These are phyloP conservation scores for Ustilago crameri DNA, from an alignment of 1,284 basidiomycete genomes.

Conservation along the genomic window DNA sequence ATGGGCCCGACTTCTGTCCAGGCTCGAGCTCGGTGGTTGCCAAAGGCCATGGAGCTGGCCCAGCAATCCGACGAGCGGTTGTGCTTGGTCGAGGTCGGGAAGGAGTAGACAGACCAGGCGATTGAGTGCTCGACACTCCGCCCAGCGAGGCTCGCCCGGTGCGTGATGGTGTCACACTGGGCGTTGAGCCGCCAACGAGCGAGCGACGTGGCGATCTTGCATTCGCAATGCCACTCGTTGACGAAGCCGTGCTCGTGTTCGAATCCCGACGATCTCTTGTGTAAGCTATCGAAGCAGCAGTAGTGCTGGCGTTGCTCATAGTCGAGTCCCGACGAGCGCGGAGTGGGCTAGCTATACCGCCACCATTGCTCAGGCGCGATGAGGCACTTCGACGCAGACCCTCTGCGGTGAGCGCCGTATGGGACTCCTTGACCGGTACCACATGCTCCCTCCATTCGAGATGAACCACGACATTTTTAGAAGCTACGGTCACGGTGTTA, in stretches of 20 bases:
- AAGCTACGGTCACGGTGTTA: slow-evolving; percentile 88
- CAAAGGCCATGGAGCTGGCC: slow-evolving; percentile 43
- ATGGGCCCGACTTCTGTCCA: slow-evolving; percentile 3
- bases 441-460: slow-evolving; percentile 83
- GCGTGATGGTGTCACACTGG: slow-evolving; percentile 18
- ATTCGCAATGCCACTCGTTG: slow-evolving; percentile 21
- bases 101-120: slow-evolving; percentile 24
- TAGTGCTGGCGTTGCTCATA: slow-evolving; percentile 42
- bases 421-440: slow-evolving; percentile 33
- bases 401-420: slow-evolving; percentile 22
- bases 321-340: slow-evolving; percentile 47
- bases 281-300: slow-evolving; percentile 9
- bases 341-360: slow-evolving; percentile 28
- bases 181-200: slow-evolving; percentile 2
- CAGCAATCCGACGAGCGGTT: slow-evolving; percentile 11
- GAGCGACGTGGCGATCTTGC: slow-evolving; percentile 28
- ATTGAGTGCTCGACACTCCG: slow-evolving; percentile 4
- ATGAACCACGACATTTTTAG: slow-evolving; percentile 85
- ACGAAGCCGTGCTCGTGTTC: slow-evolving; percentile 42
- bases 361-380: slow-evolving; percentile 27
- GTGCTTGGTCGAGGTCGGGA: slow-evolving; percentile 35
- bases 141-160: slow-evolving; percentile 26
- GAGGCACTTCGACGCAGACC: slow-evolving; percentile 32
- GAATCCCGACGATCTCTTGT: slow-evolving; percentile 38
- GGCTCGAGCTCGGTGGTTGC: slow-evolving; percentile 12